phyloP scores from a whole-genome alignment of 495 filamentous ascomycete genomes.

The Neurospora terricola region DNA sequence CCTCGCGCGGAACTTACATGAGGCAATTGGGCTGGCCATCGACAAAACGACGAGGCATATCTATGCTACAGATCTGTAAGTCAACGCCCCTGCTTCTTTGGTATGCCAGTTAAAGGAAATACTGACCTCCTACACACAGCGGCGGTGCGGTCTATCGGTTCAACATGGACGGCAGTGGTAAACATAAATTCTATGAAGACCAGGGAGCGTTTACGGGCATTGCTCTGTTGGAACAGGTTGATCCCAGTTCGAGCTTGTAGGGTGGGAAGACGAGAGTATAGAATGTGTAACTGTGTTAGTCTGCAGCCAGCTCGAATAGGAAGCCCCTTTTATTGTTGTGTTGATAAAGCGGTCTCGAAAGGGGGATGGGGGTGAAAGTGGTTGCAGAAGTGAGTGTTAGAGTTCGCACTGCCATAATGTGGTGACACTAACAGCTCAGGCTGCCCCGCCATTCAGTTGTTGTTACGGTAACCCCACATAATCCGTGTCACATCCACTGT shows the following conservation, averaged over 20 bases:
- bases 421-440: not conserved
- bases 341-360: not conserved
- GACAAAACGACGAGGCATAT: slow-evolving; percentile 27
- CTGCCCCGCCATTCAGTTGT: not conserved
- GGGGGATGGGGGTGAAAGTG: not conserved
- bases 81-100: not conserved
- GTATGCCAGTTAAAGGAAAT: no score
- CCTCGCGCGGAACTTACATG: slow-evolving; percentile 32
- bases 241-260: not conserved
- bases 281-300: not conserved
- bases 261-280: not conserved
- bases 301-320: not conserved
- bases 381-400: not conserved
- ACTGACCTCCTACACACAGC: not conserved
- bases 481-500: not conserved
- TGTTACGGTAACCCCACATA: not conserved
- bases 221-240: slow-evolving; percentile 8
- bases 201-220: slow-evolving; percentile 19
- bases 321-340: not conserved
- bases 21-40: slow-evolving; percentile 39
- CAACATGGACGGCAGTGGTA: slow-evolving; percentile 31
- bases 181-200: slow-evolving; percentile 22
- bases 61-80: slow-evolving; percentile 35
- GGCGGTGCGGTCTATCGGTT: slow-evolving; percentile 38
- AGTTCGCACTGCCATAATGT: not conserved